Evolutionary conservation across 2,329 filamentous ascomycete species (phyloP).

Genomic region (Didymella segeticola): DNA sequence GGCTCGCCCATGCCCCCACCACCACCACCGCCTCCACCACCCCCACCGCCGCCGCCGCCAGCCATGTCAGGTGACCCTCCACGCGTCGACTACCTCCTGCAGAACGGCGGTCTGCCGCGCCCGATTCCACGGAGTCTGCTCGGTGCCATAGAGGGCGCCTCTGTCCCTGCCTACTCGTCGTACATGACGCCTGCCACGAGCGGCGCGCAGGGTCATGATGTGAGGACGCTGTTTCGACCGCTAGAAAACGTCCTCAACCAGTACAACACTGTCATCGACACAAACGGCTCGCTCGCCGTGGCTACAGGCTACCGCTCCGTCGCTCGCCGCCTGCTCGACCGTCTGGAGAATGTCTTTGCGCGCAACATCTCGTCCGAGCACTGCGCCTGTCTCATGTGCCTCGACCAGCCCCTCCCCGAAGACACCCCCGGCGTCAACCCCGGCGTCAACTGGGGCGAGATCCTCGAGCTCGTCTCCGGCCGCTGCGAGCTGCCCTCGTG

Average conservation of each 20-base stretch:
- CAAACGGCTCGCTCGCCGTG: constrained; percentile 88
- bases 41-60: constrained; percentile 74
- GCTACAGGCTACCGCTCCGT: constrained; percentile 95
- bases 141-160: constrained; percentile 64
- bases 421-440: constrained; percentile 73
- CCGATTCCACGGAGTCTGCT: constrained; percentile 77
- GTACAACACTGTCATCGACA: constrained; percentile 80
- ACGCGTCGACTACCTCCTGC: constrained; percentile 88
- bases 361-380: constrained; percentile 85
- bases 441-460: constrained; percentile 93
- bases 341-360: constrained; percentile 92
- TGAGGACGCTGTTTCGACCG: constrained; percentile 79
- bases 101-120: constrained; percentile 80
- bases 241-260: constrained; percentile 85
- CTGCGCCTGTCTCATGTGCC: constrained; percentile 88
- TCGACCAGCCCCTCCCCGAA: constrained; percentile 51
- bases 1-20: constrained; percentile 65
- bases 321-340: constrained; percentile 86
- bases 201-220: constrained; percentile 58
- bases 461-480: constrained; percentile 90
- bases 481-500: constrained; percentile 83
- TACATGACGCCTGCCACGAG: constrained; percentile 59
- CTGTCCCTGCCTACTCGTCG: constrained; percentile 65
- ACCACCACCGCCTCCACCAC: constrained; percentile 24
- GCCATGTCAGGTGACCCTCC: constrained; percentile 71